Evolutionary conservation across 2,329 filamentous ascomycete species (phyloP).

Genomic region (Hymenoscyphus occultus): DNA sequence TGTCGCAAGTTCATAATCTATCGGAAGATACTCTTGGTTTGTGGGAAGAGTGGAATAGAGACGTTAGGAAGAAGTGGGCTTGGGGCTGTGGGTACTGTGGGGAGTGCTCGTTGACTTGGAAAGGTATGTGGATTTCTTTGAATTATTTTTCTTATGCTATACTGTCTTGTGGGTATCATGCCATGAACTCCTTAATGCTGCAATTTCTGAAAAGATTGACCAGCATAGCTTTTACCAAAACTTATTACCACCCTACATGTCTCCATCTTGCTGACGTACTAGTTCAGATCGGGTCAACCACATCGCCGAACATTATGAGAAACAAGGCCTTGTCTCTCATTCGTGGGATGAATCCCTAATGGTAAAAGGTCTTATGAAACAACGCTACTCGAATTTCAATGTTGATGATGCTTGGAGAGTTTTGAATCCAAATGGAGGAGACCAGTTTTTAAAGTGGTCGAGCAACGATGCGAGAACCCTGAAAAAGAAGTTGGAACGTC

Average conservation of each 20-base stretch:
- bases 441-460: conserved; percentile 20
- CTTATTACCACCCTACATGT: too few relatives aligned
- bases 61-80: conserved; percentile 22
- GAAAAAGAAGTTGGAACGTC: conserved; percentile 24
- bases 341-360: conserved; percentile 25
- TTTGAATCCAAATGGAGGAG: conserved; percentile 12
- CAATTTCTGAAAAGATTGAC: background rate
- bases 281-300: conserved; percentile 23
- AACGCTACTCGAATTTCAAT: conserved; percentile 22
- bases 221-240: background rate
- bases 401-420: conserved; percentile 22
- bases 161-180: background rate
- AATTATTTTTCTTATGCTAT: background rate
- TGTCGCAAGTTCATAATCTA: conserved; percentile 24
- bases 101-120: conserved; percentile 23
- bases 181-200: conserved; percentile 1
- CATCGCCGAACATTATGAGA: conserved; percentile 30
- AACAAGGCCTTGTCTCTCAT: conserved; percentile 14
- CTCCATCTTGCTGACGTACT: background rate
- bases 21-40: conserved; percentile 9
- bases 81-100: conserved; percentile 32
- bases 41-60: conserved; percentile 26
- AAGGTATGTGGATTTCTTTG: conserved; percentile 21
- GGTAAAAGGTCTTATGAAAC: conserved; percentile 27
- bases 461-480: conserved; percentile 17